phyloP scores from a whole-genome alignment of 805 yeast genomes.

The Ogataea nakhonphanomensis region DNA sequence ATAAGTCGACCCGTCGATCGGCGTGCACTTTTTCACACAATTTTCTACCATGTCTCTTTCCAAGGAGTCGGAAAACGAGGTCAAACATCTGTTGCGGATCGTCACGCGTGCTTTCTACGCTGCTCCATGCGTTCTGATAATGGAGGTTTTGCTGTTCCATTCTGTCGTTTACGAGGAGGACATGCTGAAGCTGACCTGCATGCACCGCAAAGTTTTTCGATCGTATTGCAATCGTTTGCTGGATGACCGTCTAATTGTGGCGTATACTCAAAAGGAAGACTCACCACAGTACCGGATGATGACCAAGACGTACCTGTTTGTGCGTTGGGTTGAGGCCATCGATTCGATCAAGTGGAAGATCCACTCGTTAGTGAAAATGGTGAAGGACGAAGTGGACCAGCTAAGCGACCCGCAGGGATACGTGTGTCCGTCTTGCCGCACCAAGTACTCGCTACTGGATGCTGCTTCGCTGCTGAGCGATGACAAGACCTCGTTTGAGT shows the following conservation, averaged over 20 bases:
- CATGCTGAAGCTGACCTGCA: conserved; percentile 71
- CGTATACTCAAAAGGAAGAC: conserved; percentile 70
- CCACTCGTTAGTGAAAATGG: conserved; percentile 72
- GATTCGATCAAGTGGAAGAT: conserved; percentile 97
- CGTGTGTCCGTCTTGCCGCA: conserved; percentile 80
- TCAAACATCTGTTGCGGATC: conserved; percentile 54
- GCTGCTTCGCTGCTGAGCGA: conserved; percentile 79
- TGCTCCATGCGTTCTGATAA: conserved; percentile 72
- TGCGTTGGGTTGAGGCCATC: conserved; percentile 88
- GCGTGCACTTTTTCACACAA: neutral
- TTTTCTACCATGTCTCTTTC: conserved; percentile 12
- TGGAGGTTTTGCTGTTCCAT: conserved; percentile 86
- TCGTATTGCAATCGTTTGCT: conserved; percentile 74
- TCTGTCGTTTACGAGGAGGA: conserved; percentile 93
- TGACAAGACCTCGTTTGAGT: conserved; percentile 75
- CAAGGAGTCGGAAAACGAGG: conserved; percentile 19
- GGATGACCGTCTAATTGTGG: conserved; percentile 76
- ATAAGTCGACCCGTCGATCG: neutral
- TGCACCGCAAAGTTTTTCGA: conserved; percentile 83
- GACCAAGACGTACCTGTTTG: conserved; percentile 72
- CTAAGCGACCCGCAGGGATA: conserved; percentile 93
- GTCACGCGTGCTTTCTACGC: conserved; percentile 88
- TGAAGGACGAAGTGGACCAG: conserved; percentile 79
- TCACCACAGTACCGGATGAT: conserved; percentile 63
- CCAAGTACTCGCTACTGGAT: conserved; percentile 80